phyloP scores from a whole-genome alignment of 192 early-diverging fungal genomes.

The Coemansia sp. region DNA sequence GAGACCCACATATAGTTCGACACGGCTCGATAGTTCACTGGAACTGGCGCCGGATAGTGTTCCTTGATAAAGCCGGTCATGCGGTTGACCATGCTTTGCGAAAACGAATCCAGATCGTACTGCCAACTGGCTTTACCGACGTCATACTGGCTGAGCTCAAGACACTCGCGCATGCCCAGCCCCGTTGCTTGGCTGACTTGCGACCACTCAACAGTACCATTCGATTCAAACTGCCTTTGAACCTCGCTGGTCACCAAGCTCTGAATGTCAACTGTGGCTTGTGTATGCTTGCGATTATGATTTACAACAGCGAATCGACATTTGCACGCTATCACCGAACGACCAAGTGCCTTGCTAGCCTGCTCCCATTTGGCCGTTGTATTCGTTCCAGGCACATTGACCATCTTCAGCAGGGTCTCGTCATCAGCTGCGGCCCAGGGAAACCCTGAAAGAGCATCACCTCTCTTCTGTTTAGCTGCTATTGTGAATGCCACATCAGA shows the following conservation, averaged over 20 bases:
- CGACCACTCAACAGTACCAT: conserved; percentile 10
- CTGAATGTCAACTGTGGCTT: neutral
- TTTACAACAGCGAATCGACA: neutral
- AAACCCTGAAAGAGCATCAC: too few species aligned
- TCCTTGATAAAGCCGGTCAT: too few species aligned
- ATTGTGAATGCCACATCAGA: too few species aligned
- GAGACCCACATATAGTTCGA: too few species aligned
- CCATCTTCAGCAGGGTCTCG: neutral
- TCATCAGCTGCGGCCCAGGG: too few species aligned
- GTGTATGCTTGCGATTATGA: neutral
- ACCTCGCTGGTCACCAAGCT: neutral
- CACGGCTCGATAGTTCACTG: too few species aligned
- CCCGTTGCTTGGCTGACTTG: neutral
- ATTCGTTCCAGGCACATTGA: neutral
- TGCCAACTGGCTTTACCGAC: conserved; percentile 12
- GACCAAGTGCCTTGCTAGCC: neutral
- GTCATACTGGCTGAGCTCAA: conserved; percentile 10
- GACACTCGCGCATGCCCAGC: conserved; percentile 2
- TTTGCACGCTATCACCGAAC: neutral
- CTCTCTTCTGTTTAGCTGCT: too few species aligned
- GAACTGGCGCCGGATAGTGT: too few species aligned
- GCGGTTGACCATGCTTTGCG: neutral
- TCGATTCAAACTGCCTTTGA: neutral
- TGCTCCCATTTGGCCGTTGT: neutral
- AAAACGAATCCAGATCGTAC: conserved; percentile 16